Base-by-base conservation (phyloP, 306 rosid genomes). In the Medicago arabica region DNA sequence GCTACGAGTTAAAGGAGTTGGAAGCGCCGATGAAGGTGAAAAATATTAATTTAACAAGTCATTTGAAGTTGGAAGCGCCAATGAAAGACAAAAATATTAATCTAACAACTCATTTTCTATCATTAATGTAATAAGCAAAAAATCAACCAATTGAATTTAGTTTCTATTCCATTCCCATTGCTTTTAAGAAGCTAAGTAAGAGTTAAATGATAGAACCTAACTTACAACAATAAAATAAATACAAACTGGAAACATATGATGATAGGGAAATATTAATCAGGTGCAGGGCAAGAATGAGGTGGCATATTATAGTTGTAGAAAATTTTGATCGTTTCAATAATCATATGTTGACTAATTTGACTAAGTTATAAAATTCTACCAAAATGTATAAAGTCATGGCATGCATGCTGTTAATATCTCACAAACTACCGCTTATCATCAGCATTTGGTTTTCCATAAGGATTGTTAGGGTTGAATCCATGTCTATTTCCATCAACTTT, bases 401-500 rank as follows among this genome's bases (percentile, higher is more conserved):
- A 18, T 9, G 51, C 19, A 19, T 15, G 18, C 19, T 18, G 74
- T 74, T 86, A 87, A 79, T 87, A 68, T 85, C 90, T 86, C 71
- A 76, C 87, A 75, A 89, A 83, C 46, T 89, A 89, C 19, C 87
- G n/a, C n/a, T n/a, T n/a, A n/a, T 87, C 87, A 15, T 80, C 87
- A 4, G 74, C 81, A 15, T 39, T 60, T 43, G 60, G 80, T 46
- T 77, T 83, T 46, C 97, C 98, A 65, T 91, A 91, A 69, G 98
- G 97, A 71, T 83, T 82, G 87, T 10, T 82, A 8, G 81, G 83
- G 17, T 83, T 88, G 82, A 94, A 87, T 58, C 93, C 91, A 60
- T 89, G 85, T 69, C 87, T 82, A 55, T 82, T 60, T 72, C 93
- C 91, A 14, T 84, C 94, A 41, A 88, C 88, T 36, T 58, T 87